Evolutionary conservation across 306 rosid species (phyloP), one percentile per base, ranked within the genome.

Genomic region (Castanospermum australe): DNA sequence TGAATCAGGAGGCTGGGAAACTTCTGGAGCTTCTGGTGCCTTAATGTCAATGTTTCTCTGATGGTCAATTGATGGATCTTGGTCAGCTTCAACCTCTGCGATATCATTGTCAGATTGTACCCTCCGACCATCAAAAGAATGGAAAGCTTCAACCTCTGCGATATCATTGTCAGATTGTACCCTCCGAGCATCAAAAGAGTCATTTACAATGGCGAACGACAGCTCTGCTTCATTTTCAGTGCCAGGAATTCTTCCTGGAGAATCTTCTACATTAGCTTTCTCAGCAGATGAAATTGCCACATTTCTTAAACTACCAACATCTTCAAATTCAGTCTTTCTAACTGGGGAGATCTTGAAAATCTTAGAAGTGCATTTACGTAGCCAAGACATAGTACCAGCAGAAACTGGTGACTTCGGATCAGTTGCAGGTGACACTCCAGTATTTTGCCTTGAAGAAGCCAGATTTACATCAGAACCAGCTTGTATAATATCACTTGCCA

Each of bases 311-410:
- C 85, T 76, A 15, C 50, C 83, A 52, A 78, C 54, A 72, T 85
- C 87, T 73, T 85, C 84, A 71, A 86, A 80, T 73, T 86, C 91
- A 0, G 62, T 65, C 80, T 86, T 91, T 54, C 47, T 91, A 39
- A 86, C 85, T 0, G 99, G 96, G 25, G 99, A 93, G 64, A 91
- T 73, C 52, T 77, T 95, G 62, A 95, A 89, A 60, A 95, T 88
- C 90, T 89, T 94, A 17, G 99, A 77, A 51, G 97, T 92, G 86
- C 99, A 92, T 81, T 93, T 92, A 17, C 94, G 97, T 36, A 95
- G 74, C 97, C 97, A 95, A 73, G 96, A 92, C 57, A 94, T 71
- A 18, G 93, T 90, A 42, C 92, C 94, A 63, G 87, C 97, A 86
- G 93, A 87, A 62, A 76, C 80, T 6, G 90, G 93, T 71, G 95